Evolutionary conservation across 2,329 filamentous ascomycete species (phyloP).

Genomic region (Sporothrix pallida): DNA sequence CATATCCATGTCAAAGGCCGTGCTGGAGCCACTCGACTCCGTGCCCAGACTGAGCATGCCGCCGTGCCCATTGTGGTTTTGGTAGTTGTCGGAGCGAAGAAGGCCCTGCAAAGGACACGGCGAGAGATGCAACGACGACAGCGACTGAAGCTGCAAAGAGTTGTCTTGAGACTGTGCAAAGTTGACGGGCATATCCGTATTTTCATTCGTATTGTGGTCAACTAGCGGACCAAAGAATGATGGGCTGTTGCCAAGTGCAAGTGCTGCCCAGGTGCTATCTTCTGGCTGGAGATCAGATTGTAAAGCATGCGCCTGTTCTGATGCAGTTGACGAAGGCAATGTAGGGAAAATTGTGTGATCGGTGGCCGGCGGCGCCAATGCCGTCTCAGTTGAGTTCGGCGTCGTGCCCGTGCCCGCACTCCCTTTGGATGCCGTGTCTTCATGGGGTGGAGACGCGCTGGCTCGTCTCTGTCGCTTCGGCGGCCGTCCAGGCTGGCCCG

Average conservation of each 20-base stretch:
- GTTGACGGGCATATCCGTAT: no score
- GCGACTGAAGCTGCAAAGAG: neutral
- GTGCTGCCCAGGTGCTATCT: neutral
- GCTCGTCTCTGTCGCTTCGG: neutral
- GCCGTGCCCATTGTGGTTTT: neutral
- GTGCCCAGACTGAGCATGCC: neutral
- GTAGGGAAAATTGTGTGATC: no score
- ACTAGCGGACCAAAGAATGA: constrained; percentile 7
- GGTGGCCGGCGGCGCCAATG: no score
- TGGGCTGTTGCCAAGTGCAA: neutral
- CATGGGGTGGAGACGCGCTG: neutral
- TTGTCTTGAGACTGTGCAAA: neutral
- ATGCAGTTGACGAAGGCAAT: no score
- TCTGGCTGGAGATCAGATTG: neutral
- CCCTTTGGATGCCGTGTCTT: no score
- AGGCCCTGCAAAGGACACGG: neutral
- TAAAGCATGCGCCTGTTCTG: no score
- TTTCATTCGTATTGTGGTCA: neutral
- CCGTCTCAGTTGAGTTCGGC: no score
- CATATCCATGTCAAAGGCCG: neutral
- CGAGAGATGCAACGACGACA: neutral
- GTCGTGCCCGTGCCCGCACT: no score
- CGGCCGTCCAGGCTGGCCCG: constrained; percentile 22
- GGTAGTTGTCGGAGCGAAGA: neutral
- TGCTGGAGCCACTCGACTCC: neutral